These are phyloP conservation scores for peach (Prunus persica) DNA, from an alignment of 306 rosid genomes.

Conservation along the genomic window DNA sequence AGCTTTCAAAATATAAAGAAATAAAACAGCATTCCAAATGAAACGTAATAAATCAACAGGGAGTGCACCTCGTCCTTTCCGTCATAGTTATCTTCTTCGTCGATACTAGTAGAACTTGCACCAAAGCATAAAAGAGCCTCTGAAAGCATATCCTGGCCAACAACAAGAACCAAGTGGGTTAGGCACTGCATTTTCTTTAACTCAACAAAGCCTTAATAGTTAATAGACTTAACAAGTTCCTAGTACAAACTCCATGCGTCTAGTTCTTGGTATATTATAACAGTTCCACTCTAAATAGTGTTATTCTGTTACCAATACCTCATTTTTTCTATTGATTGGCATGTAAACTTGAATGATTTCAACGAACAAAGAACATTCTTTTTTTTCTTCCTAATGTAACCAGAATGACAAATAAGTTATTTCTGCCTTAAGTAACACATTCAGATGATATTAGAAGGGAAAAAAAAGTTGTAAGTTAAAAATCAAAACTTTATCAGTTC, in stretches of 20 bases:
- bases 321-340: background rate
- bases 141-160: conserved; percentile 64
- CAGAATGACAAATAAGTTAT: background rate
- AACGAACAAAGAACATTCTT: background rate
- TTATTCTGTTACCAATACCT: background rate
- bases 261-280: background rate
- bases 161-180: conserved; percentile 24
- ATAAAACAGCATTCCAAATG: background rate
- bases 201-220: background rate
- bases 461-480: background rate
- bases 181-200: background rate
- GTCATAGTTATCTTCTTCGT: conserved; percentile 42
- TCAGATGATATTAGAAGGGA: background rate
- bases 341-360: background rate
- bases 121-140: conserved; percentile 92
- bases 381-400: background rate
- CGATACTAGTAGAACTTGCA: conserved; percentile 64
- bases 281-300: background rate
- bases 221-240: background rate
- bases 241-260: background rate
- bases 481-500: background rate
- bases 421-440: background rate
- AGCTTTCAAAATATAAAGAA: background rate
- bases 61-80: conserved; percentile 47
- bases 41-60: background rate